Base-by-base conservation (phyloP, 1,284 basidiomycete genomes). In the Trametes versicolor region DNA sequence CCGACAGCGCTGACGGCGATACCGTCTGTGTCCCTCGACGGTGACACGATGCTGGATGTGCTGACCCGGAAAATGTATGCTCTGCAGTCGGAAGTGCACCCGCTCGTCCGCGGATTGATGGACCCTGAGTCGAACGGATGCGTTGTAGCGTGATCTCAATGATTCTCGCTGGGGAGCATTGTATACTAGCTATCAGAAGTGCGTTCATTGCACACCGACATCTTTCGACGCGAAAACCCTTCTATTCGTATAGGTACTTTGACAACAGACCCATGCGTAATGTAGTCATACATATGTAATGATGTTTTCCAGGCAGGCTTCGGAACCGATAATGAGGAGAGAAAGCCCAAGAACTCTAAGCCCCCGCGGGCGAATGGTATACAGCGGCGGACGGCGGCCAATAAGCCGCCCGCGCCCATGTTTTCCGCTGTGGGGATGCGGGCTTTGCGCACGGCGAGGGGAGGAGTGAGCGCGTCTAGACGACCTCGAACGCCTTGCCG, bases 401-500 rank as follows among this genome's bases (percentile, higher is more conserved):
- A 43, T 4, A 25, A 13, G 23, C 13, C 12, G 41, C 23, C 7
- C 45, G 41, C 41, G 15, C 9, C 36, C 23, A 21, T 21, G 36
- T 8, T 19, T 13, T 23, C n/a, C 4, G 17, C 23, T n/a, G 34
- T 32, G 19, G 25, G 13, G 25, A 5, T 15, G 41, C 41, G 15
- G 27, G 4, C 5, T 15, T 27, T 23, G 55, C 7, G 55, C 27
- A 19, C 43, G 21, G 12, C 12, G 27, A 17, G 12, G 29, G 23
- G 19, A 32, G 29, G 21, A 12, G 27, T 2, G 2, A 7, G 15
- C 23, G 6, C 17, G 39, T 21, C 79, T 77, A 87, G 45, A 87
- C 81, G 51, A 76, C 69, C 49, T 82, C 75, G 72, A 87, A 89
- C 0, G 87, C 84, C 67, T 78, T 82, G 48, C 87, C 87, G n/a